Evolutionary conservation across 148 eudicot species (phyloP), one percentile per base, ranked within the genome.

Genomic region (Chenopodium album): DNA sequence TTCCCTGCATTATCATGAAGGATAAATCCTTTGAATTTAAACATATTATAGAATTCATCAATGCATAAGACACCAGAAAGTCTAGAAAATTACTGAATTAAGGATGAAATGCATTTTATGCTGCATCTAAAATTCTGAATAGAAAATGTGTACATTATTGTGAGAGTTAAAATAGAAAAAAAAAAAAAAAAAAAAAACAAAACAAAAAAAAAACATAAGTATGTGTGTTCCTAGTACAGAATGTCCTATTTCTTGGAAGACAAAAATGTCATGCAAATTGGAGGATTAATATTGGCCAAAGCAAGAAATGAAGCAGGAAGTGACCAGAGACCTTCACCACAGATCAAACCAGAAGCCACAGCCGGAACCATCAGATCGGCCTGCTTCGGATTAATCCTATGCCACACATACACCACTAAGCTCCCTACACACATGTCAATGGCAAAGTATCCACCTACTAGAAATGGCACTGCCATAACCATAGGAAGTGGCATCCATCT

Each of bases 321-420:
- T 56, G 87, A 87, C 94, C 97, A 93, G 56, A 93, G 81, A 16
- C 97, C 94, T 75, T 93, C 95, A 29, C 94, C 97, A 79, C 97
- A 93, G 11, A 93, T 93, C 81, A 93, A 84, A 26, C 97, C 97
- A 6, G 94, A 93, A 26, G 97, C 97, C 63, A 91, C 92, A 1
- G 97, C 94, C 0, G 94, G 94, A 16, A 91, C 77, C 92, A 93
- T 89, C 85, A 87, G 23, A 41, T 82, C 86, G 0, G 93, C 94
- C 83, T 82, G 84, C 82, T 79, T 78, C 10, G 84, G 41, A 48
- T 90, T 82, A 19, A 89, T 4, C 71, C 65, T 88, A 19, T 87
- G 84, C 97, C 93, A 91, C 13, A 89, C 67, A 52, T 84, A 93
- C 65, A 93, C 94, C 54, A 85, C 85, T 85, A 93, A 82, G 74